Conservation (phyloP, 2,329 filamentous ascomycete species). For the Ramularia endophylla region DNA sequence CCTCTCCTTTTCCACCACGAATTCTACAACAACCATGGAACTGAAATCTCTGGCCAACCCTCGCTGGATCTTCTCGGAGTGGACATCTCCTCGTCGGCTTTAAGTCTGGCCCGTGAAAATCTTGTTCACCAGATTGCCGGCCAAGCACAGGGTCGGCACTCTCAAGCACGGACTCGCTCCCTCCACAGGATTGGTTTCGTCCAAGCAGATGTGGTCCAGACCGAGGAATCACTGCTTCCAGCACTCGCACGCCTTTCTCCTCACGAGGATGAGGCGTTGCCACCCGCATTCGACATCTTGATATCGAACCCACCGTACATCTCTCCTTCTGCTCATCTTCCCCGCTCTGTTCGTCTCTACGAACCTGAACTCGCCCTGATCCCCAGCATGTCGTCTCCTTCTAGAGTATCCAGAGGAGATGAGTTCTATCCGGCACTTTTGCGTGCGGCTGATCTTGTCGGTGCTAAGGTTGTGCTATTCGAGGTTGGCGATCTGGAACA, state of each 20-base stretch:
- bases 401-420: conserved; percentile 34
- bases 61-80: conserved; percentile 57
- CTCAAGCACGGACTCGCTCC: conserved; percentile 5
- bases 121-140: conserved; percentile 22
- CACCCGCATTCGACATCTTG: conserved; percentile 51
- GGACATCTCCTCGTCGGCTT: conserved; percentile 63
- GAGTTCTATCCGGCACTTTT: conserved; percentile 66
- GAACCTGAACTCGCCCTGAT: conserved; percentile 81
- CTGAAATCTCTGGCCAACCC: neutral
- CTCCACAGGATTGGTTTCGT: conserved; percentile 28
- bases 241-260: conserved; percentile 9
- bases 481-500: conserved; percentile 68
- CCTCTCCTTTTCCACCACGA: conserved; percentile 66
- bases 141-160: conserved; percentile 38
- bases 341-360: conserved; percentile 69
- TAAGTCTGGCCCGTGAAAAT: conserved; percentile 63
- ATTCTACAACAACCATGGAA: conserved; percentile 35
- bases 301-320: conserved; percentile 92
- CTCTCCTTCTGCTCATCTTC: conserved; percentile 57
- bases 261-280: neutral
- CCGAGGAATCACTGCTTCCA: conserved; percentile 4
- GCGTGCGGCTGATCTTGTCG: conserved; percentile 44
- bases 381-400: conserved; percentile 29
- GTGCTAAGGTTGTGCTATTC: conserved; percentile 55
- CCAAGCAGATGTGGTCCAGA: conserved; percentile 29